phyloP scores from a whole-genome alignment of 192 early-diverging fungal genomes.

The Coemansia sp. region DNA sequence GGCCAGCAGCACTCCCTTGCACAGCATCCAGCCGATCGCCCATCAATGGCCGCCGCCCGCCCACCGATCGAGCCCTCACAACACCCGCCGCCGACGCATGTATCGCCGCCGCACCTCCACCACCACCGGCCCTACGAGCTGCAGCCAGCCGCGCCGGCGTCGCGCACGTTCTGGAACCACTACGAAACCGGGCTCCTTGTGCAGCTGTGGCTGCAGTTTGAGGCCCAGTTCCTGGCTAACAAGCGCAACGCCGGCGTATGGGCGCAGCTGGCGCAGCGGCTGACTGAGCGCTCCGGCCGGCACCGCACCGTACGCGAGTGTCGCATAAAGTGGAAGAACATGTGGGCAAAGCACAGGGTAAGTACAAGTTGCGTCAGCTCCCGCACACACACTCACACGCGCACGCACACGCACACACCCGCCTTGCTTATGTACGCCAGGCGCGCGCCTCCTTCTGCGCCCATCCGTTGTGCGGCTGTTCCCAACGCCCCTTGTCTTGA shows the following conservation, averaged over 20 bases:
- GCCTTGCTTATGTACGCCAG: conserved; percentile 3
- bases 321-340: conserved; percentile 59
- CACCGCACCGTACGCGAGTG: conserved; percentile 55
- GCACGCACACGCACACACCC: not conserved
- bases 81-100: conserved; percentile 9
- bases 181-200: conserved; percentile 53
- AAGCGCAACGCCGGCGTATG: conserved; percentile 58
- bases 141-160: conserved; percentile 44
- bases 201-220: conserved; percentile 55
- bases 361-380: conserved; percentile 1
- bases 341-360: conserved; percentile 60
- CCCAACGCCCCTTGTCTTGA: not conserved
- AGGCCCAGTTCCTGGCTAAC: conserved; percentile 53
- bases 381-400: too few species aligned
- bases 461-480: not conserved
- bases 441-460: not conserved
- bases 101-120: conserved; percentile 5
- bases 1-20: not conserved
- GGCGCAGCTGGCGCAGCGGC: conserved; percentile 49
- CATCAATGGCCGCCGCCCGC: not conserved
- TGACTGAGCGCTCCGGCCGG: conserved; percentile 49
- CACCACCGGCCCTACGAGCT: conserved; percentile 49
- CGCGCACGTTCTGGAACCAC: conserved; percentile 57
- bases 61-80: not conserved
- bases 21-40: conserved; percentile 9